A percentile compares a stretch with the other conserved stretches of the same genome.
These are phyloP conservation scores for Cryomyces minteri DNA, from an alignment of 495 filamentous ascomycete genomes.

Conservation along the genomic window DNA sequence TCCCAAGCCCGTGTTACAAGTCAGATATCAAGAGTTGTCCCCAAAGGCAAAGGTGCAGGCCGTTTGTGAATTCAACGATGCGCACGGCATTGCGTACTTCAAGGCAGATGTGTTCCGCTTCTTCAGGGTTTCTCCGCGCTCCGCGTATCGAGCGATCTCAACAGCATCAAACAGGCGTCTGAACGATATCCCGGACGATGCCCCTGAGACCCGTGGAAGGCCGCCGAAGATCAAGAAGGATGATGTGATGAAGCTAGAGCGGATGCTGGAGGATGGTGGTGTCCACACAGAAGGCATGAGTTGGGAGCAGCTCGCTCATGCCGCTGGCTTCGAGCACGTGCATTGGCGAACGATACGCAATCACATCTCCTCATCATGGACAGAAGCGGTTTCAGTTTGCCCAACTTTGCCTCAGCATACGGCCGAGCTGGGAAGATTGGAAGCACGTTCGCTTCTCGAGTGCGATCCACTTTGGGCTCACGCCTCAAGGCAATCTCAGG, in stretches of 20 bases:
- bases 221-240: background rate
- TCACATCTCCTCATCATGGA: background rate
- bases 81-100: background rate
- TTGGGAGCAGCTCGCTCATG: background rate
- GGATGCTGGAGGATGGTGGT: background rate
- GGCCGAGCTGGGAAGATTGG: conserved; percentile 2
- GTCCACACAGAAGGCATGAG: background rate
- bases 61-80: background rate
- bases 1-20: too few relatives aligned
- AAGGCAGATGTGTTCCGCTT: background rate
- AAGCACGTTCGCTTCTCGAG: conserved; percentile 2
- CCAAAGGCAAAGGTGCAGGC: background rate
- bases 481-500: conserved; percentile 1
- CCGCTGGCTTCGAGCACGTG: background rate
- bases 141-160: background rate
- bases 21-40: background rate
- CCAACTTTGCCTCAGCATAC: background rate
- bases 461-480: background rate
- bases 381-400: background rate
- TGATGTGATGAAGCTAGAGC: background rate
- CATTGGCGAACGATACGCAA: background rate
- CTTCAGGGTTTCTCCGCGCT: background rate
- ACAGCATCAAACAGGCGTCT: background rate
- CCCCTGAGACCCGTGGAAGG: background rate
- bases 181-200: background rate